Percentiles rank a stretch among this genome's conserved stretches.
Evolutionary conservation across 345 rosid species (phyloP).

Genomic region (Populus nigra): DNA sequence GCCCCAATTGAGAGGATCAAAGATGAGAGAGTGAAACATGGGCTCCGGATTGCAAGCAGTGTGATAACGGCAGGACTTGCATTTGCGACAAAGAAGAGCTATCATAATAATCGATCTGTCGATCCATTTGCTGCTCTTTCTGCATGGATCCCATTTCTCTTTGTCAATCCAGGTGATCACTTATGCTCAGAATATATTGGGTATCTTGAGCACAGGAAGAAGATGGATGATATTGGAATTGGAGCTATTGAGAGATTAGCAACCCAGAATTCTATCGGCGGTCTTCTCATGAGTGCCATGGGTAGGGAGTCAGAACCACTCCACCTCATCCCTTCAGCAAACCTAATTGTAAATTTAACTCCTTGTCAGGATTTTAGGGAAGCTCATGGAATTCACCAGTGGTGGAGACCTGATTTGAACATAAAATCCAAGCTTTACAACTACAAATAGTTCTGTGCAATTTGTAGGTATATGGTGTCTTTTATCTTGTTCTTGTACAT

Average conservation of each 20-base stretch:
- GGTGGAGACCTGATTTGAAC: slow-evolving; percentile 70
- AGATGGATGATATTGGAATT: slow-evolving; percentile 79
- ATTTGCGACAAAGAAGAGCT: slow-evolving; percentile 44
- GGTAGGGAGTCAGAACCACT: slow-evolving; percentile 63
- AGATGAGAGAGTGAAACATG: slow-evolving; percentile 57
- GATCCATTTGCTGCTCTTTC: slow-evolving; percentile 55
- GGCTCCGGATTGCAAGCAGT: slow-evolving; percentile 65
- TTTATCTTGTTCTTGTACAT: neutral
- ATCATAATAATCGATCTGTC: slow-evolving; percentile 30
- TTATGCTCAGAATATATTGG: slow-evolving; percentile 79
- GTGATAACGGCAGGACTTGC: slow-evolving; percentile 85
- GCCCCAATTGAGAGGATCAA: slow-evolving; percentile 72
- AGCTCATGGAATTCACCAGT: slow-evolving; percentile 92
- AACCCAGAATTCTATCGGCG: slow-evolving; percentile 63
- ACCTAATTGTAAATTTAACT: slow-evolving; percentile 44
- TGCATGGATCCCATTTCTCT: slow-evolving; percentile 62
- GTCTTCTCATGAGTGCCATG: slow-evolving; percentile 53
- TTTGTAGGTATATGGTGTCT: neutral
- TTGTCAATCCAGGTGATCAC: slow-evolving; percentile 62
- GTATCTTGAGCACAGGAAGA: slow-evolving; percentile 80
- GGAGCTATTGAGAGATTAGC: slow-evolving; percentile 72
- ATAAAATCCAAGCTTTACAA: slow-evolving; percentile 51
- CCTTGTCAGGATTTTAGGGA: slow-evolving; percentile 49
- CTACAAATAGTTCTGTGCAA: slow-evolving; percentile 37
- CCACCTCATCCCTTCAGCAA: slow-evolving; percentile 77